phyloP scores from a whole-genome alignment of 2,329 filamentous ascomycete genomes.

The Ophiocordyceps unilateralis region DNA sequence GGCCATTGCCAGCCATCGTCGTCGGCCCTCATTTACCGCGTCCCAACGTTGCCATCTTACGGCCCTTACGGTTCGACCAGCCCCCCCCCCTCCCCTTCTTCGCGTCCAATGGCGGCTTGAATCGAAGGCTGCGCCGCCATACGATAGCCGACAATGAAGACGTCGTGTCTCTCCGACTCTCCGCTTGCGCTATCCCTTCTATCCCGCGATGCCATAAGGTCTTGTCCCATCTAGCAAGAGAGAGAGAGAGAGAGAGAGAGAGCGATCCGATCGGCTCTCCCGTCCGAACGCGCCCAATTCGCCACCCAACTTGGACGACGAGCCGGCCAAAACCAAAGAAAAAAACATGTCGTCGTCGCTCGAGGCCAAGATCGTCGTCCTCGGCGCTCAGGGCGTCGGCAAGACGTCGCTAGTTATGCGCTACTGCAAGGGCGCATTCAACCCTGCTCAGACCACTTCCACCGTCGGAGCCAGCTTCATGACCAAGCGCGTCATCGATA shows the following conservation, averaged over 20 bases:
- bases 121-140: neutral
- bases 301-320: too few species aligned
- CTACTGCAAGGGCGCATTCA: slow-evolving; percentile 56
- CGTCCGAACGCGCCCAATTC: too few species aligned
- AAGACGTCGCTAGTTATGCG: slow-evolving; percentile 66
- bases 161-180: neutral
- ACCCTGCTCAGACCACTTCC: slow-evolving; percentile 43
- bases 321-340: too few species aligned
- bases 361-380: slow-evolving; percentile 67
- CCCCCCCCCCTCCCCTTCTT: neutral
- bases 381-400: slow-evolving; percentile 63
- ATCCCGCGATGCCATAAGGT: slow-evolving; percentile 1
- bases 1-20: neutral
- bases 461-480: slow-evolving; percentile 71
- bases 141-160: neutral
- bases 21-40: too few species aligned
- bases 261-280: too few species aligned
- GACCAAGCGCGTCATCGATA: slow-evolving; percentile 65
- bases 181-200: neutral
- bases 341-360: slow-evolving; percentile 36
- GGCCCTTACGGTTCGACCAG: too few species aligned
- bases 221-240: neutral
- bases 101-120: neutral
- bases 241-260: too few species aligned
- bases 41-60: too few species aligned